Percentiles rank a stretch among this genome's conserved stretches.
These are phyloP conservation scores for Erythrobasidium hasegawianum DNA, from an alignment of 1,284 basidiomycete genomes.

Conservation along the genomic window DNA sequence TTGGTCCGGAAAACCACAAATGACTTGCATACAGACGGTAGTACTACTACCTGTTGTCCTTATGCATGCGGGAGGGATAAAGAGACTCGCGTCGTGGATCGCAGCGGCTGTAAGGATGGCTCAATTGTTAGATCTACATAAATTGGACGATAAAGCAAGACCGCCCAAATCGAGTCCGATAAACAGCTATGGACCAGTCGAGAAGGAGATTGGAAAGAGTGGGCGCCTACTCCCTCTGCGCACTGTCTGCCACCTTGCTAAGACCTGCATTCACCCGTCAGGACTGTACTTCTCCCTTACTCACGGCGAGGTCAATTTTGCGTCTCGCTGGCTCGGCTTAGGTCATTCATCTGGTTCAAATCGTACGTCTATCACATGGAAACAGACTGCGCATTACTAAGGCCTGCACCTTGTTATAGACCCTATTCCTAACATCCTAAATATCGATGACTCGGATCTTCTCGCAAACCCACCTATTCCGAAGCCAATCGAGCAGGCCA, in stretches of 20 bases:
- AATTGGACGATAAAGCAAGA: constrained; percentile 20
- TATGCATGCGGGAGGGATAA: constrained; percentile 33
- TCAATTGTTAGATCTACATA: constrained; percentile 33
- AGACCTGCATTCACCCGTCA: no score
- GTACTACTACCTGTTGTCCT: constrained; percentile 27
- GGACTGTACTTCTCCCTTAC: constrained; percentile 32
- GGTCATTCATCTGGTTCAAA: constrained; percentile 14
- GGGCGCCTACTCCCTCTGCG: no score
- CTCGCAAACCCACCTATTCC: constrained; percentile 22
- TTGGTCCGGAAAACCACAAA: constrained; percentile 29
- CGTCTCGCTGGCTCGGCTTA: constrained; percentile 33
- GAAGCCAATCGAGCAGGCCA: constrained; percentile 27
- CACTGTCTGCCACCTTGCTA: no score
- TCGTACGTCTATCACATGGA: constrained; percentile 1
- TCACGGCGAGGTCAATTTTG: constrained; percentile 33
- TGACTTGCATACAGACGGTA: constrained; percentile 32
- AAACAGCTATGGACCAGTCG: constrained; percentile 14
- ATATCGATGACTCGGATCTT: constrained; percentile 26
- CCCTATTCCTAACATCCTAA: constrained; percentile 22
- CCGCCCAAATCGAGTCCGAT: neutral
- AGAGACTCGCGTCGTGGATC: constrained; percentile 30
- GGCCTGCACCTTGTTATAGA: neutral
- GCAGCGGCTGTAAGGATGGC: constrained; percentile 33
- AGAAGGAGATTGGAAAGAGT: constrained; percentile 33
- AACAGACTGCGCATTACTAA: neutral